Conservation (phyloP, 1,284 basidiomycete genomes). For the Moniliophthora roreri region DNA sequence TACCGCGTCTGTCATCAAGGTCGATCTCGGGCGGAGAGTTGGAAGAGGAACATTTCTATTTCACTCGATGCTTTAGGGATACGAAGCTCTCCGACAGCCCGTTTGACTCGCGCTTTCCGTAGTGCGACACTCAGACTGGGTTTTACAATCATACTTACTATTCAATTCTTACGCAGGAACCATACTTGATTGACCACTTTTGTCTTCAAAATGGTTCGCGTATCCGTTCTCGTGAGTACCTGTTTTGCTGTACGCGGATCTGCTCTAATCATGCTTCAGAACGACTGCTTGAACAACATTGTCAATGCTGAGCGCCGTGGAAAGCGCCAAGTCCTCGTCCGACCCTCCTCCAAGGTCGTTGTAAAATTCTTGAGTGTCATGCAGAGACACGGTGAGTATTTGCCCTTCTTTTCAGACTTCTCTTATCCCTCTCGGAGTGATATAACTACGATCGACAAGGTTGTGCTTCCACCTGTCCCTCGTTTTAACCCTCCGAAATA, state of each 20-base stretch:
- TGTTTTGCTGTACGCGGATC: constrained; percentile 5
- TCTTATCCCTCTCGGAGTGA: constrained; percentile 49
- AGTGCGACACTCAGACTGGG: constrained; percentile 83
- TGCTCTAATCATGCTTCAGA: constrained; percentile 32
- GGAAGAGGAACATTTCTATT: too few relatives aligned
- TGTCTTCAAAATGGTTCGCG: constrained; percentile 73
- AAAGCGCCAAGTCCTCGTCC: constrained; percentile 96
- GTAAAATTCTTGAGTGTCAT: constrained; percentile 96
- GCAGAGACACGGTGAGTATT: constrained; percentile 90
- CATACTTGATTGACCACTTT: constrained; percentile 19
- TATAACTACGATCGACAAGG: constrained; percentile 69
- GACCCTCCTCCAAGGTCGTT: constrained; percentile 94
- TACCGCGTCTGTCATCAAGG: constrained; percentile 6
- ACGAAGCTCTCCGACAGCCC: constrained; percentile 34
- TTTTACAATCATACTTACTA: constrained; percentile 31
- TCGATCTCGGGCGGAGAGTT: neutral
- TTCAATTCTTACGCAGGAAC: constrained; percentile 17
- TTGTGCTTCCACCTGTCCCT: constrained; percentile 51
- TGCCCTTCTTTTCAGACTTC: constrained; percentile 12
- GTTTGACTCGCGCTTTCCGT: constrained; percentile 79
- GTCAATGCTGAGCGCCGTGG: constrained; percentile 98
- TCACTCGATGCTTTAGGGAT: constrained; percentile 1
- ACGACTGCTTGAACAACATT: constrained; percentile 94
- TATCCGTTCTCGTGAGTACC: constrained; percentile 75
- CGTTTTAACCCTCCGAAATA: constrained; percentile 77